These are phyloP conservation scores for Zygnema circumcarinatum DNA, from an alignment of 139 green algal genomes.

Conservation along the genomic window DNA sequence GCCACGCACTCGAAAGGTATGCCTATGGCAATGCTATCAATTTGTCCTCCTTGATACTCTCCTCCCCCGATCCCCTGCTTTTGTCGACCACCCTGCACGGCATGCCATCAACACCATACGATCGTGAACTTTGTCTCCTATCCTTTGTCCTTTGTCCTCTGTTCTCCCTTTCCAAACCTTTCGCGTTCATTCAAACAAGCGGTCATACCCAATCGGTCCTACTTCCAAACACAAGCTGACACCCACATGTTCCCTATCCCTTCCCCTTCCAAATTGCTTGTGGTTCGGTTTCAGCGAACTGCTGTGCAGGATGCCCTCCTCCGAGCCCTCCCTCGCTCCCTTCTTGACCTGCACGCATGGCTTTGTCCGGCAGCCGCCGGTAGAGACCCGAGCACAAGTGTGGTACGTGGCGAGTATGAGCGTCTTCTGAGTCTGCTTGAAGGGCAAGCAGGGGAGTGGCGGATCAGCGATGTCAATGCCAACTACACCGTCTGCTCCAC, in stretches of 20 bases:
- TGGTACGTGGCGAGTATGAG: constrained; percentile 12
- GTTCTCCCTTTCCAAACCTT: no score
- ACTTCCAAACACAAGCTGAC: no score
- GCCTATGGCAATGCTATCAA: not conserved
- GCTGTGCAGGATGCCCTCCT: not conserved
- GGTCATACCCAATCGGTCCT: no score
- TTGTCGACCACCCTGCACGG: no score
- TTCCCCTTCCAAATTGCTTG: no score
- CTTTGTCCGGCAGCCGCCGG: not conserved
- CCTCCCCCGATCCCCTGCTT: no score
- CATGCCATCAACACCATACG: no score
- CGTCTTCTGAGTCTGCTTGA: not conserved
- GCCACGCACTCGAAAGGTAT: not conserved
- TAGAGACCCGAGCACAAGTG: not conserved
- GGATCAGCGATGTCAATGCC: constrained; percentile 39
- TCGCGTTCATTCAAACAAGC: no score
- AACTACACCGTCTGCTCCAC: constrained; percentile 42
- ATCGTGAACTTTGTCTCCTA: no score
- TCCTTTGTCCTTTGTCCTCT: no score
- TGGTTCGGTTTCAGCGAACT: not conserved
- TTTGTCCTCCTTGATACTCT: not conserved
- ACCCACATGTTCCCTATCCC: no score
- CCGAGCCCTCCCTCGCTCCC: not conserved
- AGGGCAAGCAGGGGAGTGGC: not conserved
- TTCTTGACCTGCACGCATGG: not conserved